Base-by-base conservation (phyloP, 2,329 filamentous ascomycete species). In the Volutella citrinella region DNA sequence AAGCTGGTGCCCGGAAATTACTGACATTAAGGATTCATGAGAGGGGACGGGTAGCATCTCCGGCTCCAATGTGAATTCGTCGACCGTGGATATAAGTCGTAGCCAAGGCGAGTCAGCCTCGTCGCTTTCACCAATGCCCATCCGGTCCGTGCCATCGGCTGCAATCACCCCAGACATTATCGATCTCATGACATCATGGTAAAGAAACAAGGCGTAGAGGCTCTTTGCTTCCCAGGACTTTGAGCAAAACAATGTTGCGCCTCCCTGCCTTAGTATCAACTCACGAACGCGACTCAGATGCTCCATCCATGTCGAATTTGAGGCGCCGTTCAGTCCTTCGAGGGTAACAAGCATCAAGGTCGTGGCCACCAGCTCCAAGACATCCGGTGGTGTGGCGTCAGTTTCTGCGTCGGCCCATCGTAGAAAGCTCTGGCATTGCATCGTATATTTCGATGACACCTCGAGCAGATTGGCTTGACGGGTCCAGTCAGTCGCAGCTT, bases 151-250 rank as follows among this genome's bases (percentile, higher is more conserved):
- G n/a, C n/a, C n/a, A n/a, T n/a, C n/a, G n/a, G n/a, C n/a, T n/a
- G n/a, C n/a, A n/a, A n/a, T n/a, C n/a, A 25, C 29, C 6, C 20
- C 15, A 14, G 27, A 25, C 32, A 35, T 39, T 8, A 37, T 27
- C 7, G 35, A 25, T 24, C 36, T 35, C 36, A 39, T 35, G 3
- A 39, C 36, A 14, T 39, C 31, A 19, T 39, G 27, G 22, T 39
- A 39, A 4, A 34, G 19, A 28, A 31, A 39, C 13, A 30, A 22
- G 9, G 15, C 13, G 10, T 35, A 35, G 10, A 39, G 17, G 24
- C 20, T 19, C 4, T 19, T 14, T 10, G 36, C 36, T 14, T 35
- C 36, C 36, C 27, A 34, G 9, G 36, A 34, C 7, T 11, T 23
- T 18, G 21, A 16, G 14, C 22, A 27, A 14, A 38, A 34, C 10